Evolutionary conservation across 2,329 filamentous ascomycete species (phyloP).

Genomic region (Pseudogymnoascus sp.): DNA sequence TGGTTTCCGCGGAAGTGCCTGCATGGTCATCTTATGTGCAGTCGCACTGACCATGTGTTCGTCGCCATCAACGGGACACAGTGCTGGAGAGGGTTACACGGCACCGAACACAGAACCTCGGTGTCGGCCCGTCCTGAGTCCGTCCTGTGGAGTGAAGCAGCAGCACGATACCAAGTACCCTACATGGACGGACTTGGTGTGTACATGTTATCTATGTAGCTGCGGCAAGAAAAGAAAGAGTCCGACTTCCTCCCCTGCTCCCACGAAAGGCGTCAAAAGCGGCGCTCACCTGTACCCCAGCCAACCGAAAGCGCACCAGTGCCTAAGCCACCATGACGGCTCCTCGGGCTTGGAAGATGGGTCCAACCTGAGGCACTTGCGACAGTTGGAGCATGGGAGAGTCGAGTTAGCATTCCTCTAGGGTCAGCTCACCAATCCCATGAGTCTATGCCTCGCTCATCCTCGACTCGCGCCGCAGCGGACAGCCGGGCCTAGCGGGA

Average conservation of each 20-base stretch:
- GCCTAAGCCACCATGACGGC: neutral
- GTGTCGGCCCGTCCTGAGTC: neutral
- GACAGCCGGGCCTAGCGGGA: constrained; percentile 5
- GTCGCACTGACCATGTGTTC: constrained; percentile 7
- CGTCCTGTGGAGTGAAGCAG: neutral
- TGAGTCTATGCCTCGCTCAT: neutral
- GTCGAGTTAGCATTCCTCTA: neutral
- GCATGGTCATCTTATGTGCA: neutral
- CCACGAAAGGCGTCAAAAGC: neutral
- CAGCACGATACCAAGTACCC: neutral
- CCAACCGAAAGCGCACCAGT: neutral
- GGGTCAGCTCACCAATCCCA: constrained; percentile 1
- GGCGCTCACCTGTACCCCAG: neutral
- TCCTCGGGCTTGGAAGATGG: neutral
- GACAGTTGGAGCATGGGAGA: neutral
- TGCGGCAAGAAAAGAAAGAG: neutral
- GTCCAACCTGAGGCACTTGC: neutral
- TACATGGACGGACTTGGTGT: neutral
- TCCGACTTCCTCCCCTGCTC: neutral
- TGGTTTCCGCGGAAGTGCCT: neutral
- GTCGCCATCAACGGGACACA: neutral
- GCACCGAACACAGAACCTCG: neutral
- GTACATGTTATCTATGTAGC: constrained; percentile 5
- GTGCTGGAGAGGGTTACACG: neutral
- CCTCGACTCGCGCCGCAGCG: constrained; percentile 1